Base-by-base conservation (phyloP, 192 early-diverging fungal species). In the Entomortierella chlamydospora region DNA sequence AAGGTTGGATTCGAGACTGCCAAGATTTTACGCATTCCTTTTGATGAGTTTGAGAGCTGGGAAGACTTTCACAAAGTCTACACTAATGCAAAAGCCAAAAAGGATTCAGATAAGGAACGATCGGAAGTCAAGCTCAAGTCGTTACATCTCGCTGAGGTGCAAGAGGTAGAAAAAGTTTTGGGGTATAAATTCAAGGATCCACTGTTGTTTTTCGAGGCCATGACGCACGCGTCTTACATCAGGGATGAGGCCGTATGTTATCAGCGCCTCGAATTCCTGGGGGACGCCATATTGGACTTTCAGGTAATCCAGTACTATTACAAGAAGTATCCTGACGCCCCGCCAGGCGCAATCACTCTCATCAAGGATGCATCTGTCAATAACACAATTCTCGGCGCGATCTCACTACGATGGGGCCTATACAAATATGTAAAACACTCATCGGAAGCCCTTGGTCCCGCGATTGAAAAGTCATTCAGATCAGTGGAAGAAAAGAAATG, bases 231-330 rank as follows among this genome's bases (percentile, higher is more conserved):
- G 26, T 94, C 91, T 78, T 67, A 83, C 4, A 84, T 85, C 18
- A 81, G 85, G 1, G 49, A 57, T 7, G 83, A 87, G 3, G 85
- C 88, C 41, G 26, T 63, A 1, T 93, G 92, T 76, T 98, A 97
- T 73, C 93, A 98, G 81, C 89, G 97, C 11, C 86, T 98, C 12
- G 97, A 98, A 83, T 97, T 92, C 66, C 68, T 97, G 45, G 97
- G 96, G 45, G 90, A 92, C 57, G 93, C 90, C 0, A 82, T 97
- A 23, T 45, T 98, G 57, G 95, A 98, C 77, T 94, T 91, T 67
- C 82, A 94, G 57, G 80, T 93, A 7, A 90, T 94, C 7, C 82
- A 88, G 22, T 87, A 94, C 53, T 87, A 95, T 61, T 96, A 89
- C 65, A 63, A 90, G 41, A 88, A 89, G 63, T 87, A 92, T 58